Conservation (phyloP, 139 green algal species). For the Tetradesmus lagerheimii region DNA sequence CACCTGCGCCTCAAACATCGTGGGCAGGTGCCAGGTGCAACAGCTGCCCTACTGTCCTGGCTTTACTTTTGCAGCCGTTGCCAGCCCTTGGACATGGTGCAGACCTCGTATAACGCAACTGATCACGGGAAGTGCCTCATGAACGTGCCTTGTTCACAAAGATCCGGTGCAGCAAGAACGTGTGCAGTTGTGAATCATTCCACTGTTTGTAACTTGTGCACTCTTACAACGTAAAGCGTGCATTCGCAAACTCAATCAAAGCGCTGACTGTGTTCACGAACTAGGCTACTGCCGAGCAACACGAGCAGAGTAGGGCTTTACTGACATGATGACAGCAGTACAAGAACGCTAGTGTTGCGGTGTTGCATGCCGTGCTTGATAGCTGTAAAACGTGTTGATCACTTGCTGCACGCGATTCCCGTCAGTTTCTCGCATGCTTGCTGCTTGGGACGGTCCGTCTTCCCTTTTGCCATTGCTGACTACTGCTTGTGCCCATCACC, state of each 20-base stretch:
- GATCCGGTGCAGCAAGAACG: not conserved
- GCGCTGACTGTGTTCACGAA: not conserved
- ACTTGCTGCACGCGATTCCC: not conserved
- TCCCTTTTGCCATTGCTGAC: not conserved
- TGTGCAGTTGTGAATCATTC: not conserved
- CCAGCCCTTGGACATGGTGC: not conserved
- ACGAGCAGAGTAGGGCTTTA: not conserved
- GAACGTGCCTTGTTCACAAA: not conserved
- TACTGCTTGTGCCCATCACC: not conserved
- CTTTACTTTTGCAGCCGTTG: not conserved
- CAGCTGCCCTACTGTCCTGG: not conserved
- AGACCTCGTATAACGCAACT: not conserved
- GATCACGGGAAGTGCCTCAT: not conserved
- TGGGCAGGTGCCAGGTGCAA: not conserved
- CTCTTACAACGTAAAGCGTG: not conserved
- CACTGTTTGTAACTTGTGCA: not conserved
- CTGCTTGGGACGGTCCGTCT: not conserved
- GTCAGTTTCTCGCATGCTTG: not conserved
- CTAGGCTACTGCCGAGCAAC: not conserved
- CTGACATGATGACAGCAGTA: slow-evolving; percentile 5
- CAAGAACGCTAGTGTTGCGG: not conserved
- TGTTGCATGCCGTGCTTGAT: no score
- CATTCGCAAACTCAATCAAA: not conserved
- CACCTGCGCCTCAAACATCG: slow-evolving; percentile 89
- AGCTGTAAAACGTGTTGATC: no score